Conservation (phyloP, 2,329 filamentous ascomycete species). For the Magnaporthiopsis incrustans region DNA sequence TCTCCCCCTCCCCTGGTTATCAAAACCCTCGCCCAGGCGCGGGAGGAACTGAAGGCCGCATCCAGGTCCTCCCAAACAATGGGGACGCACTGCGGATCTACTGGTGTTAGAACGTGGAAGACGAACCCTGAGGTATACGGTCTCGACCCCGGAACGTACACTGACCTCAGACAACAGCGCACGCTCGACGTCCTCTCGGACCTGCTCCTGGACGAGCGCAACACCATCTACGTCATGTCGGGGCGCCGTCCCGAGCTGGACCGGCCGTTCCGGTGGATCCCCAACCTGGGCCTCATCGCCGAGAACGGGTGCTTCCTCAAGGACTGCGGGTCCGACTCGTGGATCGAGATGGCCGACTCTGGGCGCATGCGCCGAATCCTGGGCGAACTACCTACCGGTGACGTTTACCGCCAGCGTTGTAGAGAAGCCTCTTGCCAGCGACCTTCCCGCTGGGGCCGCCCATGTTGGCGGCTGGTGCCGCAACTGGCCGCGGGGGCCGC, state of each 20-base stretch:
- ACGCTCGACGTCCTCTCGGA: constrained; percentile 79
- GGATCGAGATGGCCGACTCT: constrained; percentile 75
- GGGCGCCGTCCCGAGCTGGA: constrained; percentile 80
- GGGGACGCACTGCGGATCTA: neutral
- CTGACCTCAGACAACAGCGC: constrained; percentile 37
- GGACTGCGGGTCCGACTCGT: constrained; percentile 57
- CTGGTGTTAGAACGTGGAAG: neutral
- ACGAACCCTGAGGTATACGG: neutral
- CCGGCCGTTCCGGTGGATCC: constrained; percentile 73
- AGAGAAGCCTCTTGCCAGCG: neutral
- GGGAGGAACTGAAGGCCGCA: neutral
- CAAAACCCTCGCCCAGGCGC: neutral
- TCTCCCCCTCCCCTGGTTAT: neutral
- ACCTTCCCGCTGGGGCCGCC: constrained; percentile 8
- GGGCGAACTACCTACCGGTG: constrained; percentile 18
- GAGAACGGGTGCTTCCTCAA: constrained; percentile 92
- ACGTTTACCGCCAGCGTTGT: constrained; percentile 14
- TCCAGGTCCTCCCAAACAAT: neutral
- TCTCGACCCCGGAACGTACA: neutral
- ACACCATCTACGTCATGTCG: constrained; percentile 91
- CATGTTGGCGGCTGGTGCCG: constrained; percentile 1
- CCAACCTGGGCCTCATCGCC: constrained; percentile 79
- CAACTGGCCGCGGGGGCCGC: neutral
- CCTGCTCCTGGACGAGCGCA: constrained; percentile 68
- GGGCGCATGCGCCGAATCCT: neutral